These are phyloP conservation scores for Neltuma alba DNA, from an alignment of 306 rosid genomes.

Conservation along the genomic window DNA sequence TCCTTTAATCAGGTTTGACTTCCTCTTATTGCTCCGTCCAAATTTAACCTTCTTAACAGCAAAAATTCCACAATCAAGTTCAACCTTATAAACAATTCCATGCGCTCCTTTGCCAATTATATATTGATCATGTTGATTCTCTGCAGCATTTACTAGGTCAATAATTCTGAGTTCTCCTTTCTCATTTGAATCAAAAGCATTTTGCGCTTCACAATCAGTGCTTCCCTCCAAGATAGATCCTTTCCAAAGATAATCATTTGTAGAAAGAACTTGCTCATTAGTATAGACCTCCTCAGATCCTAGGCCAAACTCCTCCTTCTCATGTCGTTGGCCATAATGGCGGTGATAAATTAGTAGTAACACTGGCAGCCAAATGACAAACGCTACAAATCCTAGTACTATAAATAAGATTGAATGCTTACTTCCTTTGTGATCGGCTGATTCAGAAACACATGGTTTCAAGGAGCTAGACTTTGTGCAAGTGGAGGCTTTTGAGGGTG, in stretches of 20 bases:
- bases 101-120: background rate
- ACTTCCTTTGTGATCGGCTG: conserved; percentile 31
- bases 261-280: too few species aligned
- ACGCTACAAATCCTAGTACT: conserved; percentile 51
- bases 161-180: background rate
- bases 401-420: conserved; percentile 48
- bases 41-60: background rate
- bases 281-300: too few species aligned
- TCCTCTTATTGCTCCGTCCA: background rate
- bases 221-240: too few species aligned
- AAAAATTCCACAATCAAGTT: background rate
- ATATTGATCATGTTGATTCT: background rate
- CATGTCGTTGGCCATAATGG: background rate
- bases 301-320: too few species aligned
- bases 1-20: background rate
- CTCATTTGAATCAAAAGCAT: background rate
- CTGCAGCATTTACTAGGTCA: background rate
- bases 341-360: background rate
- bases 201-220: background rate
- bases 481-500: conserved; percentile 31
- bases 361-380: conserved; percentile 35
- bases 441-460: conserved; percentile 46
- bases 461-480: conserved; percentile 44
- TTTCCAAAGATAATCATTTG: too few species aligned
- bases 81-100: background rate